Evolutionary conservation across 2,329 filamentous ascomycete species (phyloP).

Genomic region (Cercospora berteroae): DNA sequence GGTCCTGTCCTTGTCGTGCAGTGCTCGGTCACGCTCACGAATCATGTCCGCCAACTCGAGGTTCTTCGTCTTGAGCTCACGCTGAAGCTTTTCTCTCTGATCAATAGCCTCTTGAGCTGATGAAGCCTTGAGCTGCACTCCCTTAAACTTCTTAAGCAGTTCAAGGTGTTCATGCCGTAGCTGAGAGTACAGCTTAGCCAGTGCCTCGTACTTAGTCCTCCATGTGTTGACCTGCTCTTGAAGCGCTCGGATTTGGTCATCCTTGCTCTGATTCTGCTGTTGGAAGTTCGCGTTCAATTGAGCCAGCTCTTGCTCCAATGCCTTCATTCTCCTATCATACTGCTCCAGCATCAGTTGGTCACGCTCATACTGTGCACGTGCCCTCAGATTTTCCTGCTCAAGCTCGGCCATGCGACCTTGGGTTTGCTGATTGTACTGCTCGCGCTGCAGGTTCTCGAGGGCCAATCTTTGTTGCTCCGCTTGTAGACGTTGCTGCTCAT

Average conservation of each 20-base stretch:
- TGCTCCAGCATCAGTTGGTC: constrained; percentile 96
- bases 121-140: constrained; percentile 90
- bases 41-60: constrained; percentile 99
- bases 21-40: constrained; percentile 84
- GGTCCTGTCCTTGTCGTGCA: constrained; percentile 89
- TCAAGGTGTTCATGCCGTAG: constrained; percentile 92
- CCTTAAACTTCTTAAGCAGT: constrained; percentile 92
- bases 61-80: constrained; percentile 99
- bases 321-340: constrained; percentile 90
- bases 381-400: constrained; percentile 91
- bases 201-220: constrained; percentile 92
- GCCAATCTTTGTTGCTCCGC: constrained; percentile 87
- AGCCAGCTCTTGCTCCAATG: constrained; percentile 79
- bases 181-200: constrained; percentile 96
- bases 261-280: constrained; percentile 82
- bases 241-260: constrained; percentile 87
- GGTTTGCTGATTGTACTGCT: constrained; percentile 90
- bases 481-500: constrained; percentile 85
- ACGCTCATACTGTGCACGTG: constrained; percentile 91
- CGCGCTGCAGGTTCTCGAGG: constrained; percentile 81
- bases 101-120: constrained; percentile 97
- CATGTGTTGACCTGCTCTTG: constrained; percentile 98
- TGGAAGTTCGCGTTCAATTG: constrained; percentile 80
- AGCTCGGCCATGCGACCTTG: constrained; percentile 94
- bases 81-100: constrained; percentile 87